Percentiles rank a stretch among this genome's conserved stretches.
Evolutionary conservation across 352 stramenopile species (phyloP).

Genomic region (Phytophthora brassicae): DNA sequence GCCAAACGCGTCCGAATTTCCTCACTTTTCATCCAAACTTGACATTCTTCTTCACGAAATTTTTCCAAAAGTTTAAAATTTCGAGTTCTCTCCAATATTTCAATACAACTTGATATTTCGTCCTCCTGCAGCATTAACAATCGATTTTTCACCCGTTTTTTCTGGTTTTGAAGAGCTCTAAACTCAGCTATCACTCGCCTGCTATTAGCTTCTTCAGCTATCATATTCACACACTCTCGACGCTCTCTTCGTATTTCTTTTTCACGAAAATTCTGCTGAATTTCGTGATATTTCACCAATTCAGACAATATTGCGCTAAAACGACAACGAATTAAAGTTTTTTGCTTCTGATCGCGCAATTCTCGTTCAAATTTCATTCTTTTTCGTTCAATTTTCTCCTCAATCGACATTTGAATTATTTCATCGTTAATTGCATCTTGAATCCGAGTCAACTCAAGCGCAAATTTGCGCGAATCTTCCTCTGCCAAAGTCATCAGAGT

Average conservation of each 20-base stretch:
- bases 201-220: slow-evolving; percentile 43
- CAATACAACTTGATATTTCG: neutral
- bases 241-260: slow-evolving; percentile 27
- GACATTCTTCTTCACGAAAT: slow-evolving; percentile 1
- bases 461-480: slow-evolving; percentile 15
- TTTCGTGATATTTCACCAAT: slow-evolving; percentile 21
- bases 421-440: slow-evolving; percentile 8
- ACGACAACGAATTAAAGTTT: neutral
- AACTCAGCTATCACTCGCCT: slow-evolving; percentile 32
- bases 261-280: slow-evolving; percentile 22
- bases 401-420: slow-evolving; percentile 14
- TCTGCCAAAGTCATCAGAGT: slow-evolving; percentile 19
- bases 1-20: slow-evolving; percentile 14
- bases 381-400: slow-evolving; percentile 25
- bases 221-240: slow-evolving; percentile 47
- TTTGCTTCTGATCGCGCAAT: slow-evolving; percentile 14
- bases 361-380: slow-evolving; percentile 19
- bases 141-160: slow-evolving; percentile 24
- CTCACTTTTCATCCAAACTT: slow-evolving; percentile 23
- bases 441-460: neutral
- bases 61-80: slow-evolving; percentile 6
- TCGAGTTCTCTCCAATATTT: slow-evolving; percentile 6
- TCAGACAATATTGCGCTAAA: slow-evolving; percentile 35
- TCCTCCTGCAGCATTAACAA: slow-evolving; percentile 43
- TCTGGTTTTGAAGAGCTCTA: slow-evolving; percentile 17